Conservation (phyloP, 495 filamentous ascomycete species). For the Aspergillus asperescens region DNA sequence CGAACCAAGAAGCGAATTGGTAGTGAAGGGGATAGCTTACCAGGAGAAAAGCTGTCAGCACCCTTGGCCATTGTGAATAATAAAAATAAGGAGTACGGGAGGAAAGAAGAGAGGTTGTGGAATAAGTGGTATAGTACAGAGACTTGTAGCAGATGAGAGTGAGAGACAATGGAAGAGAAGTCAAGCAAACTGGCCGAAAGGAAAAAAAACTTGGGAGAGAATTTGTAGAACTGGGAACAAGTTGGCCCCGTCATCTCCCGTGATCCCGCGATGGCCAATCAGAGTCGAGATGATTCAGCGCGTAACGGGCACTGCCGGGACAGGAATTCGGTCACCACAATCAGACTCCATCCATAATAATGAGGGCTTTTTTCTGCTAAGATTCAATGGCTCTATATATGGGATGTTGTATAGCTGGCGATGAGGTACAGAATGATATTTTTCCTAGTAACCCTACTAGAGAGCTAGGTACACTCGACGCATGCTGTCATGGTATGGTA, state of each 20-base stretch:
- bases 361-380: neutral
- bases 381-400: neutral
- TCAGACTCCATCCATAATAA: too few relatives aligned
- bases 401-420: neutral
- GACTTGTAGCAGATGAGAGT: slow-evolving; percentile 5
- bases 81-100: slow-evolving; percentile 26
- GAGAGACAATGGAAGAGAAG: slow-evolving; percentile 18
- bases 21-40: slow-evolving; percentile 30
- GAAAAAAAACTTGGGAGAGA: slow-evolving; percentile 28
- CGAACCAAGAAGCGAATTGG: slow-evolving; percentile 4
- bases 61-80: slow-evolving; percentile 47
- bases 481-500: slow-evolving; percentile 6
- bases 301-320: slow-evolving; percentile 36
- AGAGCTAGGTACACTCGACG: neutral
- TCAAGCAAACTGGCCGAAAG: slow-evolving; percentile 17
- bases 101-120: slow-evolving; percentile 24
- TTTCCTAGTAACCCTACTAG: neutral
- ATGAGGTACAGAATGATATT: neutral
- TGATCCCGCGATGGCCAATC: slow-evolving; percentile 37
- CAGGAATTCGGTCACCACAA: slow-evolving; percentile 6
- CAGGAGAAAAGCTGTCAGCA: slow-evolving; percentile 37
- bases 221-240: slow-evolving; percentile 32
- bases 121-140: slow-evolving; percentile 22
- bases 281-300: slow-evolving; percentile 35
- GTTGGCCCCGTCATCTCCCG: slow-evolving; percentile 33